Percentiles rank a stretch among this genome's conserved stretches.
Evolutionary conservation across 176 grass and related monocot species (phyloP).

Genomic region (Rhynchospora tenuis): DNA sequence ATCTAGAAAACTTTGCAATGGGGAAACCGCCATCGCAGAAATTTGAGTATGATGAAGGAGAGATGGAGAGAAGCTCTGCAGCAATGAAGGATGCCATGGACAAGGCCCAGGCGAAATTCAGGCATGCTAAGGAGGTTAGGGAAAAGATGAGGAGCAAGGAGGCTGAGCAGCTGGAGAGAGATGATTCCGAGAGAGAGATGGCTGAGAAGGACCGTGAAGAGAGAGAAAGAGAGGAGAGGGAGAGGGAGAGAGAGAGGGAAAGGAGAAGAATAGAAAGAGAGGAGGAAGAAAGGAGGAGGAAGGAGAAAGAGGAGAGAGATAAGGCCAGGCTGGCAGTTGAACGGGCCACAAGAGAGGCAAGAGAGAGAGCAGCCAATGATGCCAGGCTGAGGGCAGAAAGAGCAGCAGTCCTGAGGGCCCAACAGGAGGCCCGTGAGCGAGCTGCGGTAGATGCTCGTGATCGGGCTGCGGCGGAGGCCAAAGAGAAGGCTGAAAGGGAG

Average conservation of each 20-base stretch:
- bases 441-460: constrained; percentile 60
- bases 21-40: constrained; percentile 37
- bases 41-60: constrained; percentile 55
- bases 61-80: constrained; percentile 49
- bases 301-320: constrained; percentile 29
- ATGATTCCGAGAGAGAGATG: constrained; percentile 21
- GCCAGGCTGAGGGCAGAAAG: constrained; percentile 42
- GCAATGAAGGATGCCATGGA: constrained; percentile 97
- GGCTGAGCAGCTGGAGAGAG: constrained; percentile 27
- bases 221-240: constrained; percentile 27
- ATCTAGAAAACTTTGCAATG: constrained; percentile 54
- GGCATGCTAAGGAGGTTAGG: constrained; percentile 83
- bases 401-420: constrained; percentile 64
- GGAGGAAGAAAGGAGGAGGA: constrained; percentile 27
- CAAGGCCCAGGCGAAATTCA: constrained; percentile 92
- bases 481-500: constrained; percentile 53
- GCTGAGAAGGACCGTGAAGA: constrained; percentile 20
- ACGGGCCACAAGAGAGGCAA: constrained; percentile 45
- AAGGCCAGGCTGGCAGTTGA: constrained; percentile 30
- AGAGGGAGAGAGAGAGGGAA: constrained; percentile 19
- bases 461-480: constrained; percentile 55
- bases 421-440: constrained; percentile 64
- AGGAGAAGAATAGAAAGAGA: constrained; percentile 16
- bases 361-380: constrained; percentile 27
- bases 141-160: constrained; percentile 45